These are phyloP conservation scores for Bacidia gigantensis DNA, from an alignment of 495 filamentous ascomycete genomes.

Conservation along the genomic window DNA sequence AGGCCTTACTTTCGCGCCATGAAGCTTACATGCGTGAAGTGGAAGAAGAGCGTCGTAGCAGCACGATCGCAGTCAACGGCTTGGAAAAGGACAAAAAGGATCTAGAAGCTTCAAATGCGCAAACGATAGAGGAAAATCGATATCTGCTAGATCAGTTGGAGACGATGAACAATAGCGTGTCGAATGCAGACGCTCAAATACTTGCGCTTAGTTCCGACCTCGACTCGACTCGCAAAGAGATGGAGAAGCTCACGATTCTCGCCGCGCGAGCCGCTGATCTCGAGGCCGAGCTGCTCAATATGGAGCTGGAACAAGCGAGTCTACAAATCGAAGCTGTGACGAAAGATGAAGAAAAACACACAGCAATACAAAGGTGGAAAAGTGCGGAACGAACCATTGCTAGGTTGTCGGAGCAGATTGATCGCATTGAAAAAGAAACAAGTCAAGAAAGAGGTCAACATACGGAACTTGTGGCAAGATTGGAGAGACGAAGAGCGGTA, in stretches of 20 bases:
- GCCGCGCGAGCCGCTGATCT: slow-evolving; percentile 61
- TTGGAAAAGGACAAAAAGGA: slow-evolving; percentile 65
- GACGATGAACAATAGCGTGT: slow-evolving; percentile 55
- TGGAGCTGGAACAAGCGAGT: slow-evolving; percentile 68
- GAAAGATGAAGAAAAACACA: slow-evolving; percentile 56
- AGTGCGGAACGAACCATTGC: slow-evolving; percentile 60
- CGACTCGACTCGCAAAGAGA: slow-evolving; percentile 58
- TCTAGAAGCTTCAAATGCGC: slow-evolving; percentile 59
- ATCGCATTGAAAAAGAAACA: slow-evolving; percentile 76
- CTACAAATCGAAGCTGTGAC: slow-evolving; percentile 51
- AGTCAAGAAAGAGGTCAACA: slow-evolving; percentile 72
- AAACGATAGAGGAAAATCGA: slow-evolving; percentile 66
- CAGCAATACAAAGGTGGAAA: slow-evolving; percentile 68
- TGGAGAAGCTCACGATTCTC: slow-evolving; percentile 56
- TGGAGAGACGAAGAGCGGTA: slow-evolving; percentile 62
- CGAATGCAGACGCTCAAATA: slow-evolving; percentile 61
- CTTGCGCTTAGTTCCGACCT: slow-evolving; percentile 57
- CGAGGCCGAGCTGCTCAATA: slow-evolving; percentile 57
- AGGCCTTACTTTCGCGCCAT: slow-evolving; percentile 84
- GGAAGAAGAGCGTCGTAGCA: slow-evolving; percentile 61
- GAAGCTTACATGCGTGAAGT: slow-evolving; percentile 85
- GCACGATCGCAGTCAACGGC: slow-evolving; percentile 54
- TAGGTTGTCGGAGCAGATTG: slow-evolving; percentile 72
- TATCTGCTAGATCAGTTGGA: slow-evolving; percentile 69
- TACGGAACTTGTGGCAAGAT: slow-evolving; percentile 60